These are phyloP conservation scores for Phialemoniopsis sp. DNA, from an alignment of 2,329 filamentous ascomycete genomes.

Conservation along the genomic window DNA sequence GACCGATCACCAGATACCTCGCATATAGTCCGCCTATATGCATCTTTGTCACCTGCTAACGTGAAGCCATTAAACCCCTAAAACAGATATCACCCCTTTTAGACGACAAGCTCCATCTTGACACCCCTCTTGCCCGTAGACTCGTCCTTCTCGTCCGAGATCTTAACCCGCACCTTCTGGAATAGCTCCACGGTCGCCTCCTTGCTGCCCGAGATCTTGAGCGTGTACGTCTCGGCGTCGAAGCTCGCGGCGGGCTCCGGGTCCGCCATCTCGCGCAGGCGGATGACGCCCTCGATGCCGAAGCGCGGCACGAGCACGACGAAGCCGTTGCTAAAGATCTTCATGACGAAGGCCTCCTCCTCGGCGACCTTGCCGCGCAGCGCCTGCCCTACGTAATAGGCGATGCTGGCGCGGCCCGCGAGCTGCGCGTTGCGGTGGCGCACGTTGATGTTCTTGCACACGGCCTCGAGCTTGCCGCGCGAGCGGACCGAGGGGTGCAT, in stretches of 20 bases:
- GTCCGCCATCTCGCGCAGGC: slow-evolving; percentile 71
- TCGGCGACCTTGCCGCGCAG: slow-evolving; percentile 73
- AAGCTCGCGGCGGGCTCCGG: slow-evolving; percentile 77
- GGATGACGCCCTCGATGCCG: slow-evolving; percentile 88
- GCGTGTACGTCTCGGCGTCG: slow-evolving; percentile 79
- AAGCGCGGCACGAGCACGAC: slow-evolving; percentile 95
- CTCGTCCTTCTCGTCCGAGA: slow-evolving; percentile 91
- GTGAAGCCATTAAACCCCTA: too few relatives aligned
- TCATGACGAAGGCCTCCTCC: slow-evolving; percentile 95
- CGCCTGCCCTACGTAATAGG: slow-evolving; percentile 97
- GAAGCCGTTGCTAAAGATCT: slow-evolving; percentile 94
- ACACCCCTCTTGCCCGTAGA: slow-evolving; percentile 93
- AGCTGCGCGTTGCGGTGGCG: slow-evolving; percentile 96
- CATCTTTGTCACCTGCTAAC: too few relatives aligned
- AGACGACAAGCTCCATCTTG: slow-evolving; percentile 62
- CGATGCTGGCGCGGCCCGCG: slow-evolving; percentile 87
- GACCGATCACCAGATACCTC: too few relatives aligned
- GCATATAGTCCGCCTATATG: too few relatives aligned
- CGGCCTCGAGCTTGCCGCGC: slow-evolving; percentile 79
- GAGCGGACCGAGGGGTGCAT: slow-evolving; percentile 79
- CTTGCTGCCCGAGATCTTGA: slow-evolving; percentile 46
- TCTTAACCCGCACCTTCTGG: slow-evolving; percentile 83
- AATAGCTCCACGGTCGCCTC: slow-evolving; percentile 73
- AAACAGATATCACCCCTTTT: too few relatives aligned
- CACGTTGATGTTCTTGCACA: slow-evolving; percentile 98